These are phyloP conservation scores for Brassica carinata DNA, from an alignment of 345 rosid species.

Conservation along the genomic window DNA sequence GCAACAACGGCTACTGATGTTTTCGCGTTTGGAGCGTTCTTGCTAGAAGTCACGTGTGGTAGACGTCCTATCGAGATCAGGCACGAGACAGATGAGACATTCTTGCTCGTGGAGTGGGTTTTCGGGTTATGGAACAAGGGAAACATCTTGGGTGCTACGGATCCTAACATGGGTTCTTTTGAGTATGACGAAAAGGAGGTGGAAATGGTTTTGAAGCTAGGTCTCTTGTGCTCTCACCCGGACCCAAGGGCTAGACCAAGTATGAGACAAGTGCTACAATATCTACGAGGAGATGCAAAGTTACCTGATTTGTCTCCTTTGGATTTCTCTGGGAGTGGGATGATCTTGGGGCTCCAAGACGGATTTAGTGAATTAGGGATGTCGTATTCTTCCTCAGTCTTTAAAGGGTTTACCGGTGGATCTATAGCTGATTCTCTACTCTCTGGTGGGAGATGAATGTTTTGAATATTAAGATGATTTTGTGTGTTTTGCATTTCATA, in stretches of 20 bases:
- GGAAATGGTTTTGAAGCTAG: neutral
- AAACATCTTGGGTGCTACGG: neutral
- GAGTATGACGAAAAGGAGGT: neutral
- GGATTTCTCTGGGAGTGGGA: neutral
- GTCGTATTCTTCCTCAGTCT: neutral
- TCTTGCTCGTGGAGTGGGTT: conserved; percentile 1
- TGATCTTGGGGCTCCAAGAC: neutral
- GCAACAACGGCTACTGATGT: neutral
- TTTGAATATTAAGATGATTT: neutral
- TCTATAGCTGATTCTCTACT: conserved; percentile 1
- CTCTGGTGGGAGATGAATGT: neutral
- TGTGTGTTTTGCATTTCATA: conserved; percentile 26
- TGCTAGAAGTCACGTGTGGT: neutral
- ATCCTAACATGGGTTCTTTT: neutral
- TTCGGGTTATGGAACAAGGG: conserved; percentile 2
- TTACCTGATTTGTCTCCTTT: conserved; percentile 40
- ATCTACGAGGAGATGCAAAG: conserved; percentile 37
- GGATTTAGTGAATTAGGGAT: neutral
- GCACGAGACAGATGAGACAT: neutral
- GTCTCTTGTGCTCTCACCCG: neutral
- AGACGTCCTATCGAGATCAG: neutral
- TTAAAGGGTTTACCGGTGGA: neutral
- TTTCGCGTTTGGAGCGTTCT: neutral
- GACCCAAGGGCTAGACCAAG: conserved; percentile 1
- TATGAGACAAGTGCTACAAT: conserved; percentile 33